Evolutionary conservation across 257 asterid species (phyloP).

Genomic region (Cordia subcordata): DNA sequence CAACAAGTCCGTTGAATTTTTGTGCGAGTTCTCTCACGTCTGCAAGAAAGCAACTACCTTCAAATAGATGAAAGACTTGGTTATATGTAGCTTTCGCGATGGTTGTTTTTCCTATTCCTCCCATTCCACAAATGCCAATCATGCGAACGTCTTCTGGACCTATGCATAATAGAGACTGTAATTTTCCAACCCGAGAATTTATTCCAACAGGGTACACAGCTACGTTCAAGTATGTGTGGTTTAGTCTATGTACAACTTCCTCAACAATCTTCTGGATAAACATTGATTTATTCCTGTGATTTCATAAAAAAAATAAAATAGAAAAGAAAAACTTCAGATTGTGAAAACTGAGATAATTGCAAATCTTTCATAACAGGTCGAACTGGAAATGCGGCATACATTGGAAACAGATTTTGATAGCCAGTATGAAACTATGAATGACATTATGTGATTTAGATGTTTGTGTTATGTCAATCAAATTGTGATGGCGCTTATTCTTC

Average conservation of each 20-base stretch:
- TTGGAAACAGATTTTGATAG: no score
- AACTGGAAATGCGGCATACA: no score
- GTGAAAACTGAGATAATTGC: no score
- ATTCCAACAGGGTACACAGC: slow-evolving; percentile 12
- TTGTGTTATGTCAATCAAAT: no score
- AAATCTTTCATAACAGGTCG: no score
- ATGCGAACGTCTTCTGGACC: slow-evolving; percentile 3
- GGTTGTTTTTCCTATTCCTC: slow-evolving; percentile 19
- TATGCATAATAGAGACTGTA: slow-evolving; percentile 12
- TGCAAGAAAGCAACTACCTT: slow-evolving; percentile 16
- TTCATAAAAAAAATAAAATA: not conserved
- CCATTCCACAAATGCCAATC: slow-evolving; percentile 12
- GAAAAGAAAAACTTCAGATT: not conserved
- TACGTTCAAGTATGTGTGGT: slow-evolving; percentile 1
- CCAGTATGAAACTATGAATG: no score
- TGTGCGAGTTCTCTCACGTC: slow-evolving; percentile 11
- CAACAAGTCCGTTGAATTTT: slow-evolving; percentile 6
- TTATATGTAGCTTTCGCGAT: slow-evolving; percentile 8
- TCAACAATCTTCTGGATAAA: slow-evolving; percentile 16
- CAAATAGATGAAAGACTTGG: slow-evolving; percentile 7
- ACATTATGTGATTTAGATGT: no score
- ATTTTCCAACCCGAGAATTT: slow-evolving; percentile 11
- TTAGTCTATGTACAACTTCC: slow-evolving; percentile 8
- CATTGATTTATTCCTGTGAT: slow-evolving; percentile 7
- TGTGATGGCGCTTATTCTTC: no score